Conservation (phyloP, 148 eudicot genomes). For the Persicaria maculosa region DNA sequence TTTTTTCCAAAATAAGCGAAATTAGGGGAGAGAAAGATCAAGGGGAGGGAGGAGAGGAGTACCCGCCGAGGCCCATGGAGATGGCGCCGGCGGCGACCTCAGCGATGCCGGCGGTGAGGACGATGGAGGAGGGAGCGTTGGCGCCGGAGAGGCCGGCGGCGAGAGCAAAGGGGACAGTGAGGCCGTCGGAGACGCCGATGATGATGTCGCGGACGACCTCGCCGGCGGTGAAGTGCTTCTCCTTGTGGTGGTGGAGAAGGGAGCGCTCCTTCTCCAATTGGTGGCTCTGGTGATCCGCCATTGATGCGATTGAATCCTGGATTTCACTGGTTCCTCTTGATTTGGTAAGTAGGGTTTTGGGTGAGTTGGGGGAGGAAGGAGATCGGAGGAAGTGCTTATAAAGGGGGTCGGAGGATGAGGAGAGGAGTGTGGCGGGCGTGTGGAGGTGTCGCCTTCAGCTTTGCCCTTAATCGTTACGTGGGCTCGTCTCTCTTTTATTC, state of each 20-base stretch:
- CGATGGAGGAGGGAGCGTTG: slow-evolving; percentile 69
- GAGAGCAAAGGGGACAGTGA: slow-evolving; percentile 89
- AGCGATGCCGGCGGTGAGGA: slow-evolving; percentile 90
- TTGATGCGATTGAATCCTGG: neutral
- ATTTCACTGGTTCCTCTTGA: neutral
- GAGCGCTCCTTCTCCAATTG: slow-evolving; percentile 23
- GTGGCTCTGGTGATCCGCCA: slow-evolving; percentile 5
- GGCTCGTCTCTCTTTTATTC: neutral
- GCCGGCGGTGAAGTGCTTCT: slow-evolving; percentile 84
- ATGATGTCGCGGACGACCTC: slow-evolving; percentile 87
- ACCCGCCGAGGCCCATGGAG: slow-evolving; percentile 99
- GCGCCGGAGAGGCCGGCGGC: slow-evolving; percentile 94
- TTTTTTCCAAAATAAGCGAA: too few relatives aligned
- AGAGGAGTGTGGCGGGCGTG: slow-evolving; percentile 11
- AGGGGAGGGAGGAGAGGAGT: neutral
- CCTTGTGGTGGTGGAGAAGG: slow-evolving; percentile 52
- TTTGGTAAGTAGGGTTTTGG: neutral
- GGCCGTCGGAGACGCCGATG: slow-evolving; percentile 95
- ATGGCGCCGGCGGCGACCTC: slow-evolving; percentile 97
- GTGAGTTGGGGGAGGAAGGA: neutral
- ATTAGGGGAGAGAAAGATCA: neutral
- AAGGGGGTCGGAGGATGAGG: neutral
- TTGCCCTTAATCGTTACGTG: neutral
- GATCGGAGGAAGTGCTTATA: too few relatives aligned
- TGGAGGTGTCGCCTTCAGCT: slow-evolving; percentile 8